Percentiles rank a stretch among this genome's conserved stretches.
These are phyloP conservation scores for Halophytophthora polymorphica DNA, from an alignment of 352 stramenopile genomes.

Conservation along the genomic window DNA sequence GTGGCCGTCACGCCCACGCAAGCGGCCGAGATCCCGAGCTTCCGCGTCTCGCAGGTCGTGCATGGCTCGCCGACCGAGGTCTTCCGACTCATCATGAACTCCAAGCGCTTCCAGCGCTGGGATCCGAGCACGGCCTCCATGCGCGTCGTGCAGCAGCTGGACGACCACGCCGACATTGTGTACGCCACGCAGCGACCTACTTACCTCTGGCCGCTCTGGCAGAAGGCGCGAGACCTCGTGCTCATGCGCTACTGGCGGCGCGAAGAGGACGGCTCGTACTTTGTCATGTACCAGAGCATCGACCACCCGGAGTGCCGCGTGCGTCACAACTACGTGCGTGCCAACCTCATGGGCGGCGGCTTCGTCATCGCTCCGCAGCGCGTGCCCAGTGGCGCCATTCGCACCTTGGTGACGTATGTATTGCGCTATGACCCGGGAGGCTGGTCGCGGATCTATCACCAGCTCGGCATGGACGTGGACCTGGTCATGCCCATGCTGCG, in stretches of 20 bases:
- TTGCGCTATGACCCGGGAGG: conserved; percentile 78
- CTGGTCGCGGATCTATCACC: conserved; percentile 82
- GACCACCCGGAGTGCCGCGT: conserved; percentile 83
- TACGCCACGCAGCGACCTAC: conserved; percentile 85
- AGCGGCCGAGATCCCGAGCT: conserved; percentile 78
- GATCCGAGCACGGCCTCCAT: conserved; percentile 76
- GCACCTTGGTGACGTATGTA: conserved; percentile 80
- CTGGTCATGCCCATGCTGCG: conserved; percentile 83
- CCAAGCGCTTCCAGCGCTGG: conserved; percentile 81
- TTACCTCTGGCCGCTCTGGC: conserved; percentile 84
- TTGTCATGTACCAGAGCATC: conserved; percentile 90
- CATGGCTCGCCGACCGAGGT: conserved; percentile 82
- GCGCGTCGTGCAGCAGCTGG: conserved; percentile 81
- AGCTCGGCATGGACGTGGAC: conserved; percentile 89
- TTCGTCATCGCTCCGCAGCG: conserved; percentile 87
- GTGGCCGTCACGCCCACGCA: conserved; percentile 64
- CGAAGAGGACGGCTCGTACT: conserved; percentile 87
- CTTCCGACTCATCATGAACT: conserved; percentile 84
- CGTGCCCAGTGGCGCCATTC: conserved; percentile 69
- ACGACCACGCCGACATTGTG: conserved; percentile 88
- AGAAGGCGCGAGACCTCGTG: conserved; percentile 82
- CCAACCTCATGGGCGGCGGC: conserved; percentile 70
- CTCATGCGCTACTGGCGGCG: conserved; percentile 88
- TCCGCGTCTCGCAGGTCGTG: conserved; percentile 82
- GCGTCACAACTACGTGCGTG: conserved; percentile 84